phyloP scores from a whole-genome alignment of 2,329 filamentous ascomycete genomes.

The Talaromyces piceae region DNA sequence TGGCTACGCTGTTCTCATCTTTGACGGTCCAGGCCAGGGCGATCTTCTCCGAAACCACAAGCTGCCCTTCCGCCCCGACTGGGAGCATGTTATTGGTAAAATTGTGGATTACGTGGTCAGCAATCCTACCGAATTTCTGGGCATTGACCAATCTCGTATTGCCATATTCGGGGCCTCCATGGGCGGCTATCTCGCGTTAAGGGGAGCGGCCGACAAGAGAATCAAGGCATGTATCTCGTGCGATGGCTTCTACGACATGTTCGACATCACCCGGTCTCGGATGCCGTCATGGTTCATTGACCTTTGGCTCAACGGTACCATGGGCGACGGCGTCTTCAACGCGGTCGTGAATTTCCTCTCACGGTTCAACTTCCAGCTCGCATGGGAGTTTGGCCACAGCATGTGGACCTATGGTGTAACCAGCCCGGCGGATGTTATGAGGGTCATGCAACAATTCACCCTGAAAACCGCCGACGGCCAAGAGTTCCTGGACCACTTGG shows the following conservation, averaged over 20 bases:
- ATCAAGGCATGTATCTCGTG: neutral
- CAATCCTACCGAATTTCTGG: constrained; percentile 15
- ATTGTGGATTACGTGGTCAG: constrained; percentile 27
- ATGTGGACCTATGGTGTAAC: neutral
- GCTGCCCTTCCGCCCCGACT: constrained; percentile 30
- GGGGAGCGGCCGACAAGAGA: neutral
- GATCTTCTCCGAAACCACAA: constrained; percentile 24
- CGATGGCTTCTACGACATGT: neutral
- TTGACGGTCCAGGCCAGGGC: constrained; percentile 44
- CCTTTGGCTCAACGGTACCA: neutral
- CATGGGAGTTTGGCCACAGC: neutral
- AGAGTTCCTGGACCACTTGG: neutral
- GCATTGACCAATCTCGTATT: constrained; percentile 25
- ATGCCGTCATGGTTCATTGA: neutral
- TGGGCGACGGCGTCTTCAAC: neutral
- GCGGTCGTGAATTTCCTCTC: neutral
- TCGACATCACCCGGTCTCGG: neutral
- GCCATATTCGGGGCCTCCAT: constrained; percentile 34
- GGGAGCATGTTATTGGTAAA: constrained; percentile 26
- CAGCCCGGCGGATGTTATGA: neutral
- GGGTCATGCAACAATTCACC: neutral
- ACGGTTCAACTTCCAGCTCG: neutral
- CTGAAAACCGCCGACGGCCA: neutral
- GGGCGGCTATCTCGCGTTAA: constrained; percentile 35
- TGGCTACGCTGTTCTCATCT: constrained; percentile 40